Conservation (phyloP, 2,329 filamentous ascomycete species). For the Pseudopyrenochaeta lycopersici region DNA sequence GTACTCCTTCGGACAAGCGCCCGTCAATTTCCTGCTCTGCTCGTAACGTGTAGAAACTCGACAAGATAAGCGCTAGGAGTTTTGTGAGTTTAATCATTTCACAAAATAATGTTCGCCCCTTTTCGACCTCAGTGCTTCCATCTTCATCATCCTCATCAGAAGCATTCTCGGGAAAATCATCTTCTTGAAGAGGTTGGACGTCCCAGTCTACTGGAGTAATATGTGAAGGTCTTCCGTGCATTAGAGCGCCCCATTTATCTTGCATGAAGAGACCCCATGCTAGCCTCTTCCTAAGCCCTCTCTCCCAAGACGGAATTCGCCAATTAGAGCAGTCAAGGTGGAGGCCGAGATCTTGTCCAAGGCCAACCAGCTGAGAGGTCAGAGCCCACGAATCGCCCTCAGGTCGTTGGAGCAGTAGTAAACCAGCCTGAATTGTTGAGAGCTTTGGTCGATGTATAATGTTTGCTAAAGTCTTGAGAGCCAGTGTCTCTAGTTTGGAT, state of each 20-base stretch:
- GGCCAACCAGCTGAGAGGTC: slow-evolving; percentile 48
- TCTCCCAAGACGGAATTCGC: slow-evolving; percentile 71
- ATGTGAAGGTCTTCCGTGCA: slow-evolving; percentile 66
- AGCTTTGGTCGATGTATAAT: slow-evolving; percentile 51
- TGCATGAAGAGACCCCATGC: slow-evolving; percentile 73
- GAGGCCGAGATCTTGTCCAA: slow-evolving; percentile 52
- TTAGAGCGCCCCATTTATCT: slow-evolving; percentile 68
- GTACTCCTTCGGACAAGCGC: slow-evolving; percentile 55
- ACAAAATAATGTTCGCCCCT: slow-evolving; percentile 55
- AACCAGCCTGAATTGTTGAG: slow-evolving; percentile 51
- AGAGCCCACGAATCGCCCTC: slow-evolving; percentile 44
- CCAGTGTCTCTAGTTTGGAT: slow-evolving; percentile 41
- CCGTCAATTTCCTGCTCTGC: slow-evolving; percentile 56
- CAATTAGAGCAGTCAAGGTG: slow-evolving; percentile 68
- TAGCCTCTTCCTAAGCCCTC: slow-evolving; percentile 67
- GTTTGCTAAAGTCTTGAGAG: slow-evolving; percentile 48
- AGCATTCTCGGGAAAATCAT: slow-evolving; percentile 55
- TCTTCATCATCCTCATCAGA: slow-evolving; percentile 45
- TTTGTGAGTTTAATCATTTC: slow-evolving; percentile 62
- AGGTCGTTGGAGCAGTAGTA: slow-evolving; percentile 49
- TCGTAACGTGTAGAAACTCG: slow-evolving; percentile 61
- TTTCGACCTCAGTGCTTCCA: slow-evolving; percentile 45
- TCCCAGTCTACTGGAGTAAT: slow-evolving; percentile 66
- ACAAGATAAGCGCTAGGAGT: slow-evolving; percentile 61
- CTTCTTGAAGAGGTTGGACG: slow-evolving; percentile 54